Percentiles rank a stretch among this genome's conserved stretches.
Evolutionary conservation across 495 filamentous ascomycete genomes (phyloP).

Genomic region (Penicillium nucicola): DNA sequence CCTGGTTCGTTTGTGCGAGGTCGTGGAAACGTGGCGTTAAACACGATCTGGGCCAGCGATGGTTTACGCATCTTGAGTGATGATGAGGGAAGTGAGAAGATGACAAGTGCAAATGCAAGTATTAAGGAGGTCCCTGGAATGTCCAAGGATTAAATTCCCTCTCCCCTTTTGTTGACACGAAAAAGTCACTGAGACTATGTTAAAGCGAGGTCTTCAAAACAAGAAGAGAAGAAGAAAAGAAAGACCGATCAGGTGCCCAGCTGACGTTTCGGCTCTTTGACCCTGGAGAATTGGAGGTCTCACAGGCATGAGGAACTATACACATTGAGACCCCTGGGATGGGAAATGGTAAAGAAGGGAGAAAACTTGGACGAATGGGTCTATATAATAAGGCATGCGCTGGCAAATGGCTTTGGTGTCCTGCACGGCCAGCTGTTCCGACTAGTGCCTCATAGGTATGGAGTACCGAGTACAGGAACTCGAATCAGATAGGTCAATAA

Average conservation of each 20-base stretch:
- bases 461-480: not conserved
- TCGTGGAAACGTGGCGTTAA: slow-evolving; percentile 55
- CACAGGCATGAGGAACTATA: slow-evolving; percentile 1
- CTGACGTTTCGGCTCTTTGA: slow-evolving; percentile 10
- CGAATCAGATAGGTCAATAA: not conserved
- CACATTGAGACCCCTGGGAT: not conserved
- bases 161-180: not conserved
- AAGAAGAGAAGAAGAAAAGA: not conserved
- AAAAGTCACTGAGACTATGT: not conserved
- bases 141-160: not conserved
- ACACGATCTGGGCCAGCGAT: slow-evolving; percentile 52
- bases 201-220: not conserved
- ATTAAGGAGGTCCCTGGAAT: slow-evolving; percentile 4
- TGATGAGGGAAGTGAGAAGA: not conserved
- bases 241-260: slow-evolving; percentile 5
- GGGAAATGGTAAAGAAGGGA: not conserved
- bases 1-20: slow-evolving; percentile 53
- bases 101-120: not conserved
- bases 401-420: slow-evolving; percentile 5
- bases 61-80: slow-evolving; percentile 56
- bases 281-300: slow-evolving; percentile 9
- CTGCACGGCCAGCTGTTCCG: slow-evolving; percentile 16
- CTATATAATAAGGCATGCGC: slow-evolving; percentile 22
- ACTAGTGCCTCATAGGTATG: not conserved
- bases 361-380: not conserved